Percentiles rank a stretch among this genome's conserved stretches.
phyloP scores from a whole-genome alignment of 768 basidiomycete species.

The Crucibulum laeve region DNA sequence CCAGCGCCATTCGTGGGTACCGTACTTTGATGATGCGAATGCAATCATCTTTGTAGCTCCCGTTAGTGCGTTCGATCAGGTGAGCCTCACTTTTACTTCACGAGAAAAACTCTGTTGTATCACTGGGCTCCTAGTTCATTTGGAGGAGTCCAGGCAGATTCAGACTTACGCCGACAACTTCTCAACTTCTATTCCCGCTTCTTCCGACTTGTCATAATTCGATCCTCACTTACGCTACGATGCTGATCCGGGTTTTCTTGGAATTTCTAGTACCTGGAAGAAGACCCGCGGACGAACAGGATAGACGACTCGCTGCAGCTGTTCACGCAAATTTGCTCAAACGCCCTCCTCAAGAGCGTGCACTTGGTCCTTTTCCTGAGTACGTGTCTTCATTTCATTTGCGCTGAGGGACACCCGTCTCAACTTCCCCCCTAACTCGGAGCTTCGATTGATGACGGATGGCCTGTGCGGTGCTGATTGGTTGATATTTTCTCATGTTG shows the following conservation, averaged over 20 bases:
- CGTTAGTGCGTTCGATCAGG: slow-evolving; percentile 78
- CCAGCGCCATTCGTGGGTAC: slow-evolving; percentile 77
- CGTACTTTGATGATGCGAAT: slow-evolving; percentile 71
- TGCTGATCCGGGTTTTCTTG: neutral
- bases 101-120: neutral
- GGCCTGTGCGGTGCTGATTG: no score
- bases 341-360: slow-evolving; percentile 70
- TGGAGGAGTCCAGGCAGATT: neutral
- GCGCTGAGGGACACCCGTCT: no score
- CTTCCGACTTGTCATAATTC: neutral
- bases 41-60: slow-evolving; percentile 81
- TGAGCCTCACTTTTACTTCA: slow-evolving; percentile 15
- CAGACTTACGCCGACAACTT: neutral
- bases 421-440: no score
- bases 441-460: neutral
- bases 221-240: neutral
- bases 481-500: no score
- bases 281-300: slow-evolving; percentile 80
- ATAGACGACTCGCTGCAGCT: slow-evolving; percentile 88
- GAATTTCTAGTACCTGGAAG: slow-evolving; percentile 67
- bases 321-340: slow-evolving; percentile 83
- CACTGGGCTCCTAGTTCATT: no score
- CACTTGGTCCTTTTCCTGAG: slow-evolving; percentile 57
- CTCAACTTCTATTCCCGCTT: neutral
- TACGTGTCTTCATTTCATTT: slow-evolving; percentile 28